phyloP scores from a whole-genome alignment of 257 asterid species.

The Gentiana dahurica region DNA sequence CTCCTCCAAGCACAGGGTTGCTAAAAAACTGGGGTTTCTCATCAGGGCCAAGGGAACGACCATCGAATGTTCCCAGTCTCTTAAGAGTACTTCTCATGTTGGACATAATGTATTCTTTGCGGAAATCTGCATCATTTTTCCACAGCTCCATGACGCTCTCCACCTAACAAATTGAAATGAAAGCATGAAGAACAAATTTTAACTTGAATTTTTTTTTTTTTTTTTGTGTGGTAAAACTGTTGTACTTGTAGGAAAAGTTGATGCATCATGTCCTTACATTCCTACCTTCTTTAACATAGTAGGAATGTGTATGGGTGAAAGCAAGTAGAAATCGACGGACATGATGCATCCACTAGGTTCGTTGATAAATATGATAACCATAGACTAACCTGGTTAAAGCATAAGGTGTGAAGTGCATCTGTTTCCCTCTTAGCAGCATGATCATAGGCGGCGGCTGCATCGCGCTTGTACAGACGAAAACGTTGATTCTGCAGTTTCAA shows the following conservation, averaged over 20 bases:
- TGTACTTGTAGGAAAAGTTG: slow-evolving; percentile 1
- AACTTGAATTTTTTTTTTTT: background rate
- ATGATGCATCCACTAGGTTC: no score
- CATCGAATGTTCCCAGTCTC: slow-evolving; percentile 87
- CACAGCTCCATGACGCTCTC: slow-evolving; percentile 62
- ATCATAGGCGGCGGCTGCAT: slow-evolving; percentile 40
- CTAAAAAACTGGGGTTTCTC: slow-evolving; percentile 60
- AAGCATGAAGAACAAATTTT: background rate
- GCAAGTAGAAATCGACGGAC: no score
- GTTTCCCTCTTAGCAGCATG: slow-evolving; percentile 43
- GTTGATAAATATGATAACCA: background rate
- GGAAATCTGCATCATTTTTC: slow-evolving; percentile 58
- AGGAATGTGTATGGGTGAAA: no score
- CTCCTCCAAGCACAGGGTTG: slow-evolving; percentile 36
- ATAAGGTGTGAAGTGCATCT: slow-evolving; percentile 44
- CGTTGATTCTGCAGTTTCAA: slow-evolving; percentile 52
- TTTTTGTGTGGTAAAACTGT: background rate
- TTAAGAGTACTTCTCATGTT: slow-evolving; percentile 56
- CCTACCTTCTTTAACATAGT: no score
- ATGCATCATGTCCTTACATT: no score
- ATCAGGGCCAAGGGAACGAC: slow-evolving; percentile 78
- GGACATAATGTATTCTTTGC: slow-evolving; percentile 49
- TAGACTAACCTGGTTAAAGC: slow-evolving; percentile 47
- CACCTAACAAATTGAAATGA: slow-evolving; percentile 32
- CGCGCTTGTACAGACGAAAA: slow-evolving; percentile 58